Conservation (phyloP, 1,139 yeast genomes). For the Spencermartinsiella ligniputridi region DNA sequence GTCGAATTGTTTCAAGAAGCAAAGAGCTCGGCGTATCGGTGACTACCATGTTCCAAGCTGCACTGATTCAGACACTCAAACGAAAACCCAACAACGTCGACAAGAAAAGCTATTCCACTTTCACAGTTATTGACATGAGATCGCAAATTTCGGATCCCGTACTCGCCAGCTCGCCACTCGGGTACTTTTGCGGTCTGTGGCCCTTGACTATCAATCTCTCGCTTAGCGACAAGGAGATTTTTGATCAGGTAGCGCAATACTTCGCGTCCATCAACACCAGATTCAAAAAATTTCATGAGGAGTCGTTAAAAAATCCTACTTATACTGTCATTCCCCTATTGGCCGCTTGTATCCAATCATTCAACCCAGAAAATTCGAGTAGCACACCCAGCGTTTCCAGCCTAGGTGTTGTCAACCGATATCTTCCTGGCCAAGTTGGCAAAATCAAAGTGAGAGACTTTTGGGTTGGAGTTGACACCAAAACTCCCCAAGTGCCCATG, state of each 20-base stretch:
- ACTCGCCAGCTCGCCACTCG: conserved; percentile 7
- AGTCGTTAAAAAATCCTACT: neutral
- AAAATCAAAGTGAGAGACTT: conserved; percentile 1
- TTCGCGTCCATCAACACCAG: conserved; percentile 2
- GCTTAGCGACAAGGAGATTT: neutral
- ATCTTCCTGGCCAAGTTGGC: neutral
- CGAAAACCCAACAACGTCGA: neutral
- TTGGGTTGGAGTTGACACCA: conserved; percentile 4
- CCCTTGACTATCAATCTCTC: conserved; percentile 6
- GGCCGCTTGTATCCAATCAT: neutral
- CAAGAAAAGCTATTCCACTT: conserved; percentile 4
- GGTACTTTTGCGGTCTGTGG: conserved; percentile 10
- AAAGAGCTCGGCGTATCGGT: conserved; percentile 6
- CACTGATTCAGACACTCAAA: conserved; percentile 2
- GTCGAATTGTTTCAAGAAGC: conserved; percentile 1
- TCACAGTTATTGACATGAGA: conserved; percentile 4
- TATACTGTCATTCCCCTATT: neutral
- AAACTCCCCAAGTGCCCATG: conserved; percentile 9
- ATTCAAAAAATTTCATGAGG: conserved; percentile 1
- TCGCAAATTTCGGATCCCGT: neutral
- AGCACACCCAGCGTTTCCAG: conserved; percentile 2
- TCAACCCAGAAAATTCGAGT: neutral
- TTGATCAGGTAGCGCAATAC: conserved; percentile 1
- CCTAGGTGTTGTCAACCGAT: neutral
- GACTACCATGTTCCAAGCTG: conserved; percentile 6